Evolutionary conservation across 2,329 filamentous ascomycete species (phyloP), one percentile per base, ranked within the genome.

Genomic region (Bipolaris sorokiniana): DNA sequence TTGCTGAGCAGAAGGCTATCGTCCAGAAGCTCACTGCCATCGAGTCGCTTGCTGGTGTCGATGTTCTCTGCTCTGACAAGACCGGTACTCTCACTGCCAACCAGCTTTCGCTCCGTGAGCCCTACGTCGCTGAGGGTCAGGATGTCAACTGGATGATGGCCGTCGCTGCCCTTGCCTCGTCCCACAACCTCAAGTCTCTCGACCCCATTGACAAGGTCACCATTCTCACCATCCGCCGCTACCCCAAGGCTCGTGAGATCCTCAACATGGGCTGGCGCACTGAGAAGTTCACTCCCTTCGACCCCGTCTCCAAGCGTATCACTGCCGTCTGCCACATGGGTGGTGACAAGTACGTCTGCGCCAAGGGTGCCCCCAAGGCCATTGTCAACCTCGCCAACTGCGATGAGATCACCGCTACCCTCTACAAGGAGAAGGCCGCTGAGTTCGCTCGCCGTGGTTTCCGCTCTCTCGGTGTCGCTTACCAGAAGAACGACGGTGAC

Each of bases 91-190:
- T 91, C 67, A 90, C 88, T 56, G 87, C 87, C 67, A 90, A 90
- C 77, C 88, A 91, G 81, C 83, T 91, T 51, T 88, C 85, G 71
- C 89, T 91, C 72, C 88, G 89, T 75, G 89, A 91, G 73, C 89
- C 89, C 18, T 91, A 88, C 78, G 88, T 91, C 57, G 86, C 88
- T 59, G 89, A 91, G 77, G 89, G 89, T 68, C 86, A 90, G 73
- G 88, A 91, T 77, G 86, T 91, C 76, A 89, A 91, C 82, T 91
- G 88, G 88, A 91, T 91, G 88, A 91, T 91, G 89, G 88, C 89
- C 63, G 89, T 90, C 59, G 89, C 89, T 58, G 89, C 89, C 59
- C 84, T 91, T 54, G 89, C 89, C 56, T 91, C 88, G 50, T 91
- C 89, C 61, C 89, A 91, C 82, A 91, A 91, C 80, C 83, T 90